phyloP scores from a whole-genome alignment of 495 filamentous ascomycete genomes.

The Penicillium steckii region DNA sequence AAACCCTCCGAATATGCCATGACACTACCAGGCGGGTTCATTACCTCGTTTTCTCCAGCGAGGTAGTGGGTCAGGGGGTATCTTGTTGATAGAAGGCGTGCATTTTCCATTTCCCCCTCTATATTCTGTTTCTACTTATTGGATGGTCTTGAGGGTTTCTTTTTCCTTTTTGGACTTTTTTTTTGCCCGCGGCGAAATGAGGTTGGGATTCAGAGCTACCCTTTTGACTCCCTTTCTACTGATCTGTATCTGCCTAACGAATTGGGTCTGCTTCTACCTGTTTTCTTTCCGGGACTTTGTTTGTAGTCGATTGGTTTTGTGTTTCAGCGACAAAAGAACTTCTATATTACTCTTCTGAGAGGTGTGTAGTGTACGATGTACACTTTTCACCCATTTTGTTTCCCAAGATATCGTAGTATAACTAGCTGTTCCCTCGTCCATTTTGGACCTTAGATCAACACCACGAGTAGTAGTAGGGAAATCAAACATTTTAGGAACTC shows the following conservation, averaged over 20 bases:
- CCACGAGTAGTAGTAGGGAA: too few relatives aligned
- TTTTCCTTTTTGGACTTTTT: conserved; percentile 20
- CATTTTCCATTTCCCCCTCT: conserved; percentile 13
- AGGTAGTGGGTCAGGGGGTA: conserved; percentile 26
- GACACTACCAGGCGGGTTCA: not conserved
- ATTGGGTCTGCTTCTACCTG: conserved; percentile 15
- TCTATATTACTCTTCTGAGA: not conserved
- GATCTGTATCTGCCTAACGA: conserved; percentile 15
- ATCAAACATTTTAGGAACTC: too few relatives aligned
- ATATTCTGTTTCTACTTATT: conserved; percentile 9
- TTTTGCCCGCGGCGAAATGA: conserved; percentile 18
- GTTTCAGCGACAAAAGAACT: conserved; percentile 32
- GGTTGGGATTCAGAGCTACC: conserved; percentile 15
- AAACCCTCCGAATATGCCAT: conserved; percentile 12
- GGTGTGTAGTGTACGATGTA: too few relatives aligned
- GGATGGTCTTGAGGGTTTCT: conserved; percentile 4
- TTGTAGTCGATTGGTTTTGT: conserved; percentile 26
- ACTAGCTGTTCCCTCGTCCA: too few relatives aligned
- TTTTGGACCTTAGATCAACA: too few relatives aligned
- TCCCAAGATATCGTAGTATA: too few relatives aligned
- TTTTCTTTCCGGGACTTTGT: conserved; percentile 10
- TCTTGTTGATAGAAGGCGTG: conserved; percentile 38
- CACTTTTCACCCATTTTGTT: not conserved
- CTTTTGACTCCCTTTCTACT: conserved; percentile 3
- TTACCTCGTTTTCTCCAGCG: conserved; percentile 2